A percentile compares a stretch with the other conserved stretches of the same genome.
phyloP scores from a whole-genome alignment of 345 rosid genomes.

The Dipteronia dyeriana region DNA sequence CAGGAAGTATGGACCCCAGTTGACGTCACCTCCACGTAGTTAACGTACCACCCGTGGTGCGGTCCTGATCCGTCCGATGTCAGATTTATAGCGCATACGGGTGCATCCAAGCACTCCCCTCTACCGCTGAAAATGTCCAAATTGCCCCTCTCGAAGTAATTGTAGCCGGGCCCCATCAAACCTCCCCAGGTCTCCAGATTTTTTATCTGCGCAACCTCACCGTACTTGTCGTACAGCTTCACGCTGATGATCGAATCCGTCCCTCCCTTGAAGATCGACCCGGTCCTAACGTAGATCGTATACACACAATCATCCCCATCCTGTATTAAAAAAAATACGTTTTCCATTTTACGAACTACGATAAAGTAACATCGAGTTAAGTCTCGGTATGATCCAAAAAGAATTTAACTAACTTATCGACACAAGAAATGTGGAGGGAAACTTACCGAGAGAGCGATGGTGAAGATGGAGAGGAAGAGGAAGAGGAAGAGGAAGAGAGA shows the following conservation, averaged over 20 bases:
- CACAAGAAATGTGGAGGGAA: background rate
- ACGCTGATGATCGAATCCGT: slow-evolving; percentile 72
- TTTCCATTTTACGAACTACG: too few relatives aligned
- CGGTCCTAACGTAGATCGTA: slow-evolving; percentile 70
- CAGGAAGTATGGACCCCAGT: slow-evolving; percentile 65
- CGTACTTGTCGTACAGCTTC: slow-evolving; percentile 47
- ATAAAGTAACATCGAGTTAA: too few relatives aligned
- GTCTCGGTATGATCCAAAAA: too few relatives aligned
- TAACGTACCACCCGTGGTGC: slow-evolving; percentile 85
- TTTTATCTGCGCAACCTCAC: slow-evolving; percentile 39
- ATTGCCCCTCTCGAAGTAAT: slow-evolving; percentile 90
- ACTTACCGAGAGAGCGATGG: slow-evolving; percentile 29
- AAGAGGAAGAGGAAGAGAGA: slow-evolving; percentile 29
- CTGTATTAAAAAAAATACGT: slow-evolving; percentile 19
- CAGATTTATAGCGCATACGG: slow-evolving; percentile 69
- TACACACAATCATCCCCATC: slow-evolving; percentile 67
- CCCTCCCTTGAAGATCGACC: slow-evolving; percentile 78
- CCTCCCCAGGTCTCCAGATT: slow-evolving; percentile 84
- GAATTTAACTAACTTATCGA: too few relatives aligned
- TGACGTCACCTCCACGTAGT: slow-evolving; percentile 75
- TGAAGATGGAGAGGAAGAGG: slow-evolving; percentile 25
- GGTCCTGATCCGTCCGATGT: slow-evolving; percentile 77
- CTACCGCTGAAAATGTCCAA: slow-evolving; percentile 84
- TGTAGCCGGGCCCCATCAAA: slow-evolving; percentile 66
- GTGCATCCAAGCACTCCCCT: slow-evolving; percentile 52